phyloP scores from a whole-genome alignment of 169 alveolate genomes.

The Cryptosporidium bovis region DNA sequence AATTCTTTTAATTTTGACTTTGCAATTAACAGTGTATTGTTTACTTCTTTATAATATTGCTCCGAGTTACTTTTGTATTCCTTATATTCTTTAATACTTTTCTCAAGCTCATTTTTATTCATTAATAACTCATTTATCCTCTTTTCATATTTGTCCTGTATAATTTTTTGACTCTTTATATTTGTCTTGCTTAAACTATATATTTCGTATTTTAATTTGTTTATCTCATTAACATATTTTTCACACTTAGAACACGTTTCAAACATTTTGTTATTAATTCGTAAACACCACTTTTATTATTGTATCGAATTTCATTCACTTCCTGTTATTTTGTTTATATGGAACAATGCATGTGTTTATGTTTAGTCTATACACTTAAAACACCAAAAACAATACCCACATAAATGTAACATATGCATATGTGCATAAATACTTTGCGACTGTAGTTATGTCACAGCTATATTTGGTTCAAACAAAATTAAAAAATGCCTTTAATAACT shows the following conservation, averaged over 20 bases:
- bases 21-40: constrained; percentile 31
- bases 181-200: constrained; percentile 34
- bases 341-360: no score
- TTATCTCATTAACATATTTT: constrained; percentile 6
- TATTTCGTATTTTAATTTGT: constrained; percentile 6
- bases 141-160: constrained; percentile 31
- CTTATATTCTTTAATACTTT: constrained; percentile 21
- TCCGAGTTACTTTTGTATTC: constrained; percentile 39
- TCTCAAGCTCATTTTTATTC: background rate
- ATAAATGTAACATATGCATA: no score
- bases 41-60: constrained; percentile 35
- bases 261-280: background rate
- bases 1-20: constrained; percentile 37
- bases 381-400: no score
- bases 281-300: no score
- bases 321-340: no score
- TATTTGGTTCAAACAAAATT: no score
- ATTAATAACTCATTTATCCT: constrained; percentile 8
- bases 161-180: constrained; percentile 31
- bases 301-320: no score
- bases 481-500: no score
- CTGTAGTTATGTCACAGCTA: no score
- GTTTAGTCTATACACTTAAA: no score
- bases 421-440: no score
- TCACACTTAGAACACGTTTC: constrained; percentile 6